Percentiles rank a stretch among this genome's conserved stretches.
Conservation (phyloP, 2,329 filamentous ascomycete genomes). For the Penicillium thymicola region DNA sequence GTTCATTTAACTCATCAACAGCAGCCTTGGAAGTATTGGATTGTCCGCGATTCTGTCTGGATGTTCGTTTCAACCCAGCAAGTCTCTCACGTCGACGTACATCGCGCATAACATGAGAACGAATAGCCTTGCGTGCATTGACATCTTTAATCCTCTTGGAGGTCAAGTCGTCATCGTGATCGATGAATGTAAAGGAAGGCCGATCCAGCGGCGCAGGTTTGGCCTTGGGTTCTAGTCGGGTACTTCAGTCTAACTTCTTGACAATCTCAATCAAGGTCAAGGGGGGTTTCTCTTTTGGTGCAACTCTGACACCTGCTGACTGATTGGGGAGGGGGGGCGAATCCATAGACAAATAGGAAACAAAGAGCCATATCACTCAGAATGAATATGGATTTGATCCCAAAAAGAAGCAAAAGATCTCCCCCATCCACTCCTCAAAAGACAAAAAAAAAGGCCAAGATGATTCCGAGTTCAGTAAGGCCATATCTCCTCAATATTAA, state of each 20-base stretch:
- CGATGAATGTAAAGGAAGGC: constrained; percentile 42
- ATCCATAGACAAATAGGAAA: constrained; percentile 5
- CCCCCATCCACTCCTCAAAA: too few relatives aligned
- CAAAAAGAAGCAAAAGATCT: not conserved
- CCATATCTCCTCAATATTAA: not conserved
- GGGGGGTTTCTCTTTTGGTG: not conserved
- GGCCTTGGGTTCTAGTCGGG: constrained; percentile 19
- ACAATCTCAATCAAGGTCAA: too few relatives aligned
- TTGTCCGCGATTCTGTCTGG: constrained; percentile 24
- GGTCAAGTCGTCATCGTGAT: constrained; percentile 40
- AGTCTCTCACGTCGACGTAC: constrained; percentile 42
- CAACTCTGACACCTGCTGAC: not conserved
- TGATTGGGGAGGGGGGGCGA: not conserved
- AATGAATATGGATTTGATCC: not conserved
- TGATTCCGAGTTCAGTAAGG: not conserved
- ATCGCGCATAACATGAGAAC: constrained; percentile 45
- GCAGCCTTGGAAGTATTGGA: constrained; percentile 5
- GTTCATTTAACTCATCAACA: constrained; percentile 10
- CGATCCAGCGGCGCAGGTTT: constrained; percentile 24
- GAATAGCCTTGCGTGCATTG: constrained; percentile 40
- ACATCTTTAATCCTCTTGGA: constrained; percentile 40
- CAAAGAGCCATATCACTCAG: not conserved
- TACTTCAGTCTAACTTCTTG: not conserved
- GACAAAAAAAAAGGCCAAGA: too few relatives aligned
- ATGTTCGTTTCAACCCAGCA: constrained; percentile 37